Base-by-base conservation (phyloP, 441 rosid genomes). In the Rhodomyrtus psidioides region DNA sequence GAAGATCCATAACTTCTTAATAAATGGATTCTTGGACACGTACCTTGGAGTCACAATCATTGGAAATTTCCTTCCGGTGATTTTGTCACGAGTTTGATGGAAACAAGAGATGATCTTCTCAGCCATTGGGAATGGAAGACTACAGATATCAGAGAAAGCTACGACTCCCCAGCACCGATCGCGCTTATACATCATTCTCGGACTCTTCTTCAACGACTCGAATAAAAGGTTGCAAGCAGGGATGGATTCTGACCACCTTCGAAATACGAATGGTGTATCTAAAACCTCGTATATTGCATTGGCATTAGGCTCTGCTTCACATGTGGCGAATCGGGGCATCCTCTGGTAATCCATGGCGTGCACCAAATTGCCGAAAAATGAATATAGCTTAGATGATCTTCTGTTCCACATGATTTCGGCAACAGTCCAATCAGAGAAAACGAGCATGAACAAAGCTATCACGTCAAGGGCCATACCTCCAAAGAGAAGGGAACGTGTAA, bases 271-370 rank as follows among this genome's bases (percentile, higher is more conserved):
- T 30, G 3, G 42, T 15, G 23, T 60, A 28, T 49, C 53, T 49
- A 49, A 49, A 14, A 14, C 53, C 53, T 4, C 53, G 12, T 10
- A 49, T 14, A 49, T 49, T 2, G 53, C 14, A 49, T 49, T 8
- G 12, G 23, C 8, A 9, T 9, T 8, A 60, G 2, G 1, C 9
- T 60, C 5, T 8, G 1, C 42, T 60, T 60, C 0, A 3, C 74
- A 28, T 28, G 3, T 28, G 74, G 1, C 0, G 0, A 4, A 60
- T 28, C 3, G 6, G 1, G 74, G 42, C 74, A 7, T 60, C 42
- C 74, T 60, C 6, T 28, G 0, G 6, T 28, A 1, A 60, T 60
- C 6, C 0, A 0, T 28, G 19, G 23, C 0, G 0, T 6, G 7
- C 28, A 60, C 12, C 23, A 60, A 60, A 5, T 16, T 60, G 42